phyloP scores from a whole-genome alignment of 768 basidiomycete genomes.

The Tulasnella sp. region DNA sequence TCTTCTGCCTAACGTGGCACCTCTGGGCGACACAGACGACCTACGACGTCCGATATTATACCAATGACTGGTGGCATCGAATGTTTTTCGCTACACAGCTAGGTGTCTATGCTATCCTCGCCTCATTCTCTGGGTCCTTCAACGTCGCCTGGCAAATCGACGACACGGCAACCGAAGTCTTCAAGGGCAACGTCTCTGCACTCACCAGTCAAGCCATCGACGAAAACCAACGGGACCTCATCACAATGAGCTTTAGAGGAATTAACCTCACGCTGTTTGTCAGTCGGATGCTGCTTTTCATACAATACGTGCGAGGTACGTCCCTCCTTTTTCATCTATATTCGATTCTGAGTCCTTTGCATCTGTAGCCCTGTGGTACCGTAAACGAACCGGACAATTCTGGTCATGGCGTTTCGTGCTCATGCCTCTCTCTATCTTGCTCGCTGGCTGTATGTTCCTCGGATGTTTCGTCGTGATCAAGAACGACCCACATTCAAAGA shows the following conservation, averaged over 20 bases:
- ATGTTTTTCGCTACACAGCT: background rate
- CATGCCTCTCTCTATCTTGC: background rate
- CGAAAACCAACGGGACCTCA: too few relatives aligned
- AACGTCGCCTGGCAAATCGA: background rate
- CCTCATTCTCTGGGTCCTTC: background rate
- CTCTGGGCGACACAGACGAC: slow-evolving; percentile 10
- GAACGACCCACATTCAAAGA: background rate
- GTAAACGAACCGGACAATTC: background rate
- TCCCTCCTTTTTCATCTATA: background rate
- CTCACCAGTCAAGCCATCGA: too few relatives aligned
- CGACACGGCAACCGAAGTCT: too few relatives aligned
- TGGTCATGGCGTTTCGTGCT: background rate
- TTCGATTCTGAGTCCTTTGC: too few relatives aligned
- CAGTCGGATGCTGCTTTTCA: background rate
- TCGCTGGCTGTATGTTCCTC: background rate
- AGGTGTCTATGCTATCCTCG: background rate
- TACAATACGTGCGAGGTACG: background rate
- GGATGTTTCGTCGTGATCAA: background rate
- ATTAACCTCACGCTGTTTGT: background rate
- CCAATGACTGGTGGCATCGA: slow-evolving; percentile 15
- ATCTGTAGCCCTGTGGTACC: background rate
- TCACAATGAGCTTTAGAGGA: background rate
- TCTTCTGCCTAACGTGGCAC: slow-evolving; percentile 5
- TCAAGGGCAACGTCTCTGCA: background rate
- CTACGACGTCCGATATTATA: background rate